Base-by-base conservation (phyloP, 1,284 basidiomycete species). In the Cutaneotrichosporon sp. region DNA sequence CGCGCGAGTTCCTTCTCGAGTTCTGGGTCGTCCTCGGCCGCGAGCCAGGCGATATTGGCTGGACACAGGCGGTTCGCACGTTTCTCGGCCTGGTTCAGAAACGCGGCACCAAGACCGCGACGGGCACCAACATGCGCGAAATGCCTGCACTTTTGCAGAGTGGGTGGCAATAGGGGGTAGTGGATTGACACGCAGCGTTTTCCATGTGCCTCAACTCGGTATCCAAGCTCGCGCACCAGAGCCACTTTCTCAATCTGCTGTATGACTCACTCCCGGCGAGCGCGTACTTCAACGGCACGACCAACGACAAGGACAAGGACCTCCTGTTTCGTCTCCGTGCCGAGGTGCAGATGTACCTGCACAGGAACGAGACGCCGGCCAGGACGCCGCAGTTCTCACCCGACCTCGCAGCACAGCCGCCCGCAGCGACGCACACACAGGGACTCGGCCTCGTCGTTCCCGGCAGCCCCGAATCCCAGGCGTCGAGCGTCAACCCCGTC, bases 91-190 rank as follows among this genome's bases (percentile, higher is more conserved):
- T 66, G 14, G 59, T 71, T 45, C 45, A 54, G 34, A 72, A 70
- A 53, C 70, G 69, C 59, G 73, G 71, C 4, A 73, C 68, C 37
- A 73, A 72, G 60, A 74, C 72, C 9, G 56, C 65, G 1, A 59
- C 61, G 2, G 69, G 70, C 3, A 45, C 69, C 42, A 75, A 73
- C 54, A 53, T 75, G 46, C 62, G 55, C 26, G 70, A 72, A 46
- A 64, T 75, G 17, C 64, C 68, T 0, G 60, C 60, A 12, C 50
- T 75, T 8, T 56, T 73, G 7, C 68, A 73, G 20, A 63, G 69
- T 70, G 45, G 57, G 69, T 60, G 40, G 21, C 20, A 3, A 12
- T 3, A 38, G 12, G 30, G 1, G 22, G 13, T 15, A 14, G 0
- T 15, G 3, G 30, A n/a, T 49, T 49, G 30, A 48, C 46, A 17